Conservation (phyloP, 305 asterid genomes). For the Salvia sclarea region DNA sequence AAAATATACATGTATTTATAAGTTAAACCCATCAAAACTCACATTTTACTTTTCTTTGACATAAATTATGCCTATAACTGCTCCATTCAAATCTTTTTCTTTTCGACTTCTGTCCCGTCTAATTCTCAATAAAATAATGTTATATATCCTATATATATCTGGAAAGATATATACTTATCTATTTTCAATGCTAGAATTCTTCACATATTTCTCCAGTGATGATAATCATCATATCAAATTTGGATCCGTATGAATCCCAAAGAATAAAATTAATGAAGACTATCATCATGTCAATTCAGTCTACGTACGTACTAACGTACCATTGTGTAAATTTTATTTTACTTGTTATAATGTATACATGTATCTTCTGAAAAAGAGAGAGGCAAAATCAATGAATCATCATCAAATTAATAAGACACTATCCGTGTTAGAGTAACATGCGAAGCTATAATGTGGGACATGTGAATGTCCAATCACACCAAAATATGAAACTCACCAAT, state of each 20-base stretch:
- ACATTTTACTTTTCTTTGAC: no score
- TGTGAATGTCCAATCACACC: conserved; percentile 33
- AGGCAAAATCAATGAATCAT: background rate
- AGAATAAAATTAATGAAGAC: background rate
- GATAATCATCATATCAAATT: background rate
- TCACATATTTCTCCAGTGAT: background rate
- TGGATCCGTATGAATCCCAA: background rate
- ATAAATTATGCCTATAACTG: no score
- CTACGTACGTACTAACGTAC: no score
- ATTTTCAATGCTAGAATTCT: no score
- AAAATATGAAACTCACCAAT: conserved; percentile 25
- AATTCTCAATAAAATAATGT: no score
- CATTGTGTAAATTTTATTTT: no score
- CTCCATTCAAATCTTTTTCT: no score
- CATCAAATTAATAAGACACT: background rate
- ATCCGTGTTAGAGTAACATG: conserved; percentile 33
- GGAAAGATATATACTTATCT: background rate
- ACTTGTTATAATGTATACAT: background rate
- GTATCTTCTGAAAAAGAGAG: background rate
- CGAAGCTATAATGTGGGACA: conserved; percentile 30
- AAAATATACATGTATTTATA: no score
- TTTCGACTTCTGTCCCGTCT: background rate
- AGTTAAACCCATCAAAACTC: background rate
- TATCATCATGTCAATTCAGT: background rate
- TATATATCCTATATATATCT: no score